phyloP scores from a whole-genome alignment of 306 rosid genomes.

The Potentilla sterilis region DNA sequence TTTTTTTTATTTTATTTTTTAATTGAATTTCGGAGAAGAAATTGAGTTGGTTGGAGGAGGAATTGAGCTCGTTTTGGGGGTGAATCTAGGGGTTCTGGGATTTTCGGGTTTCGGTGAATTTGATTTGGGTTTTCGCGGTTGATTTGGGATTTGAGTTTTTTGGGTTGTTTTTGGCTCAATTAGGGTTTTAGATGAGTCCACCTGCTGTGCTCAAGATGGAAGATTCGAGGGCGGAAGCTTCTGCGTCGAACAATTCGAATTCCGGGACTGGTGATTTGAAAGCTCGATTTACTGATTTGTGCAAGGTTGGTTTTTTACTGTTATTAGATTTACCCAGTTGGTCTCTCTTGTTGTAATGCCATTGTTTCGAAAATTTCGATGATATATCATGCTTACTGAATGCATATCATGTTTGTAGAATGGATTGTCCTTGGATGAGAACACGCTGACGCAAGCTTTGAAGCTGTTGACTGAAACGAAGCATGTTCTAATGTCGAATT shows the following conservation, averaged over 20 bases:
- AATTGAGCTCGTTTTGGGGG: too few relatives aligned
- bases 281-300: conserved; percentile 56
- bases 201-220: conserved; percentile 48
- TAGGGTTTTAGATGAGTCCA: conserved; percentile 47
- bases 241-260: conserved; percentile 20
- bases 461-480: conserved; percentile 66
- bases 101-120: background rate
- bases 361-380: too few relatives aligned
- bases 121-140: background rate
- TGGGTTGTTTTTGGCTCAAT: conserved; percentile 14
- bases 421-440: conserved; percentile 57
- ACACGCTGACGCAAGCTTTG: conserved; percentile 42
- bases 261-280: conserved; percentile 21
- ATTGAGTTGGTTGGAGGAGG: too few relatives aligned
- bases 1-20: too few relatives aligned
- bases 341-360: conserved; percentile 3
- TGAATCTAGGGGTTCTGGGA: background rate
- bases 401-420: conserved; percentile 36
- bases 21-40: background rate
- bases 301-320: conserved; percentile 49
- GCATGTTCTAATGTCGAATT: conserved; percentile 47
- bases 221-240: conserved; percentile 34
- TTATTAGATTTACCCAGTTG: background rate
- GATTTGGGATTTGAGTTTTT: too few relatives aligned
- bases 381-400: too few relatives aligned